Percentiles rank a stretch among this genome's conserved stretches.
These are phyloP conservation scores for Golubevia sp. DNA, from an alignment of 1,284 basidiomycete genomes.

Conservation along the genomic window DNA sequence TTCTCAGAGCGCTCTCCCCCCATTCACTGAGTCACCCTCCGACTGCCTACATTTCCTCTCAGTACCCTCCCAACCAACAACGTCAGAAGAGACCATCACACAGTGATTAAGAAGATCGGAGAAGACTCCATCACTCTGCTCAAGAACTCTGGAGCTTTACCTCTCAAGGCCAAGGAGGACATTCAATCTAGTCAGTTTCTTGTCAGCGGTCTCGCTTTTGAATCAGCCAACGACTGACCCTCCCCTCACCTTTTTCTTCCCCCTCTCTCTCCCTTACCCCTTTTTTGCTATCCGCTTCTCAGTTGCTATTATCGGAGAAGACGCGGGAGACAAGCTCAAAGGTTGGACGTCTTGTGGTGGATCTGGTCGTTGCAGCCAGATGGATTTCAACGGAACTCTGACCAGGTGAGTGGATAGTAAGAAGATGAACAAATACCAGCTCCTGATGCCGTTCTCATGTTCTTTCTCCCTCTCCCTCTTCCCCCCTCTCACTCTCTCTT, in stretches of 20 bases:
- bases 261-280: too few relatives aligned
- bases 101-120: conserved; percentile 36
- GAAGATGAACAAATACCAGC: too few relatives aligned
- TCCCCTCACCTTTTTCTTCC: neutral
- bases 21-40: neutral
- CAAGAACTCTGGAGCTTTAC: conserved; percentile 37
- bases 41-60: too few relatives aligned
- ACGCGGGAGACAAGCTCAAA: conserved; percentile 19
- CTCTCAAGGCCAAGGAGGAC: conserved; percentile 16
- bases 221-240: neutral
- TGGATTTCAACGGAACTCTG: conserved; percentile 23
- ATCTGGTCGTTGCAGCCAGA: conserved; percentile 15
- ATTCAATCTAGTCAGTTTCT: neutral
- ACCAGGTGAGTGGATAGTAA: conserved; percentile 3
- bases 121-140: conserved; percentile 33
- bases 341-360: conserved; percentile 19
- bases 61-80: conserved; percentile 23
- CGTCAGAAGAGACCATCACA: conserved; percentile 32
- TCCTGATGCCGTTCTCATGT: neutral
- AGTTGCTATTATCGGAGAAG: conserved; percentile 23
- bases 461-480: neutral
- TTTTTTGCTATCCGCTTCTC: conserved; percentile 2
- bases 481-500: neutral
- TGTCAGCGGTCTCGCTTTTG: neutral
- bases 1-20: neutral